Evolutionary conservation across 2,329 filamentous ascomycete genomes (phyloP).

Genomic region (Lecanicillium sp.): DNA sequence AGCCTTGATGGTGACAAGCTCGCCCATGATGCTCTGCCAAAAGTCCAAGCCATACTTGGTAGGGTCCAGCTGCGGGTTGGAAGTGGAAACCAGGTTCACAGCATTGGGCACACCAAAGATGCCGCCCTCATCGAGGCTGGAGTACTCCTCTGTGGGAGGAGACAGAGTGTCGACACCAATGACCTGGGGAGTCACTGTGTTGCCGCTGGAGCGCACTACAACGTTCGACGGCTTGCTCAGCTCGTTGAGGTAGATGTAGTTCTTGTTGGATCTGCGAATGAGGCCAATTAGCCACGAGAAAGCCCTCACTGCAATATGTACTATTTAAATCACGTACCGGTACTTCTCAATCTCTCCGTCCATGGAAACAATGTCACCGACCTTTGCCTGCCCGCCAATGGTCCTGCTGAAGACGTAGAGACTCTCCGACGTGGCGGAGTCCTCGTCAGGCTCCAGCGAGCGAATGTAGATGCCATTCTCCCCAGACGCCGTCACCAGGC

Average conservation of each 20-base stretch:
- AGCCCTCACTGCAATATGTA: not conserved
- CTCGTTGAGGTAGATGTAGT: slow-evolving; percentile 58
- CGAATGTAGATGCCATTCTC: slow-evolving; percentile 57
- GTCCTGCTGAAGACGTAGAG: slow-evolving; percentile 55
- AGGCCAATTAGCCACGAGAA: slow-evolving; percentile 4
- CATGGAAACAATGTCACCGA: slow-evolving; percentile 56
- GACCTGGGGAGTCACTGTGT: slow-evolving; percentile 47
- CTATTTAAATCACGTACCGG: slow-evolving; percentile 27
- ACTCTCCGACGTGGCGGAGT: slow-evolving; percentile 53
- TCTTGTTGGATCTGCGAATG: slow-evolving; percentile 35
- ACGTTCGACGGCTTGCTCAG: slow-evolving; percentile 48
- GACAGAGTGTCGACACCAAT: slow-evolving; percentile 49
- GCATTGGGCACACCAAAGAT: slow-evolving; percentile 60
- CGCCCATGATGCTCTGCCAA: slow-evolving; percentile 62
- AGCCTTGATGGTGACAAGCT: slow-evolving; percentile 55
- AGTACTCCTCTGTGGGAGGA: slow-evolving; percentile 56
- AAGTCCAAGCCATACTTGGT: slow-evolving; percentile 61
- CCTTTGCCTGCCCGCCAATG: slow-evolving; percentile 41
- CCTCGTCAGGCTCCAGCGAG: slow-evolving; percentile 47
- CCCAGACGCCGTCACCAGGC: slow-evolving; percentile 57
- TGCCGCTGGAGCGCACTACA: slow-evolving; percentile 43
- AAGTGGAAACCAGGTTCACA: slow-evolving; percentile 44
- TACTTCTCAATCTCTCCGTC: slow-evolving; percentile 52
- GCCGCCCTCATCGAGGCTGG: slow-evolving; percentile 55
- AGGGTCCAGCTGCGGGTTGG: slow-evolving; percentile 55